Conservation (phyloP, 139 green algal genomes). For the Diplosphaera chodatii region DNA sequence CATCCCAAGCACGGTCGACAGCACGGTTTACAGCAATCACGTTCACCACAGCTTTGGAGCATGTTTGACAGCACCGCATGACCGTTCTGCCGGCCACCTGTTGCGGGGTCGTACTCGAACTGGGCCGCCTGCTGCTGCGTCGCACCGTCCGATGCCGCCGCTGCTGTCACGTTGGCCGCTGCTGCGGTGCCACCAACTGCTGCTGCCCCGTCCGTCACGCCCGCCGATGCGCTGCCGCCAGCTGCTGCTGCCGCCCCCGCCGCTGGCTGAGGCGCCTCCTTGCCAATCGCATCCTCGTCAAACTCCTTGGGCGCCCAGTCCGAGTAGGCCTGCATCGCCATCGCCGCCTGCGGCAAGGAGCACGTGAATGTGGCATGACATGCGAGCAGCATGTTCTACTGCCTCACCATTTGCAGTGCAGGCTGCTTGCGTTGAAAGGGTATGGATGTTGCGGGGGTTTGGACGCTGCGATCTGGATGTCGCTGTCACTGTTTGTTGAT, state of each 20-base stretch:
- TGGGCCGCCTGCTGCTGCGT: conserved; percentile 14
- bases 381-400: too few species aligned
- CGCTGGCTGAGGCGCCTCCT: background rate
- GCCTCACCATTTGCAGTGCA: too few species aligned
- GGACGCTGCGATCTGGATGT: too few species aligned
- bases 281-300: conserved; percentile 11
- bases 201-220: background rate
- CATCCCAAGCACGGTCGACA: too few species aligned
- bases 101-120: conserved; percentile 42
- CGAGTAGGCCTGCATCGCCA: conserved; percentile 30
- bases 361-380: background rate
- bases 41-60: background rate
- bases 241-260: background rate
- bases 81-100: background rate
- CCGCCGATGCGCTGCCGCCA: background rate
- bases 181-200: background rate
- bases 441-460: background rate
- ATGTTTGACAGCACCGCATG: background rate
- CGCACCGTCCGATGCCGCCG: conserved; percentile 3
- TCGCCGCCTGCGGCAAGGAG: background rate
- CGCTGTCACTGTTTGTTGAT: background rate
- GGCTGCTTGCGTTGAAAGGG: background rate
- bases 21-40: background rate
- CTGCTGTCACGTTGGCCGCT: conserved; percentile 3
- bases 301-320: conserved; percentile 50